Evolutionary conservation across 768 basidiomycete species (phyloP), one percentile per base, ranked within the genome.

Genomic region (Sarcodon aspratus): DNA sequence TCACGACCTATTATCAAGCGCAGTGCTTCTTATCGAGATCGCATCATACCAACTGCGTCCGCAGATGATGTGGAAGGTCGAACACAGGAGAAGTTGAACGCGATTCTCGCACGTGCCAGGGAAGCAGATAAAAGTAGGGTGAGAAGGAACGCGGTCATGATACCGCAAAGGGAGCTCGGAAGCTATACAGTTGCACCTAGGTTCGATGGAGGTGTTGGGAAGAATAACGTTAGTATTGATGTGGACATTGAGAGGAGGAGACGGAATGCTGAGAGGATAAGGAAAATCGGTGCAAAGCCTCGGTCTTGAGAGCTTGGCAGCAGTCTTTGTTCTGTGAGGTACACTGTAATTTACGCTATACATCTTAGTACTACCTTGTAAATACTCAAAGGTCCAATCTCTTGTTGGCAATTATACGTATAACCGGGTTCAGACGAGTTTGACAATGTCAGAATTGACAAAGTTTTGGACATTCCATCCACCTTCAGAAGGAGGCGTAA

Each of bases 1-100:
- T 88, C 87, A 32, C 76, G 92, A 6, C 92, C 92, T 0, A 93
- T 95, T 64, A 85, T 94, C 68, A 90, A 92, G 58, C 81, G 89
- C 27, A 85, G 82, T 33, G 82, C 90, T 8, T 85, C 82, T 11
- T 91, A 87, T 66, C 72, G 84, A 13, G 82, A 88, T 60, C 72
- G 82, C 27, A 70, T 82, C 33, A 73, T 90, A 45, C 85, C 82
- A 10, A 69, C 73, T 1, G 76, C 76, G 1, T 67, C 67, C 15
- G 67, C 64, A 8, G 63, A 55, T 17, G 66, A 66, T 35, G 57
- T 61, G 12, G 65, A 64, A 34, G 67, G 65, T 33, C 62, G 65
- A 17, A 59, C 57, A 40, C 69, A 66, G 7, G 81, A 84, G 59
- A 73, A 74, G 57, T 70, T 87, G 54, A 81, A 79, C 55, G 71